Conservation (phyloP, 2,329 filamentous ascomycete genomes). For the Penicillium sp. region DNA sequence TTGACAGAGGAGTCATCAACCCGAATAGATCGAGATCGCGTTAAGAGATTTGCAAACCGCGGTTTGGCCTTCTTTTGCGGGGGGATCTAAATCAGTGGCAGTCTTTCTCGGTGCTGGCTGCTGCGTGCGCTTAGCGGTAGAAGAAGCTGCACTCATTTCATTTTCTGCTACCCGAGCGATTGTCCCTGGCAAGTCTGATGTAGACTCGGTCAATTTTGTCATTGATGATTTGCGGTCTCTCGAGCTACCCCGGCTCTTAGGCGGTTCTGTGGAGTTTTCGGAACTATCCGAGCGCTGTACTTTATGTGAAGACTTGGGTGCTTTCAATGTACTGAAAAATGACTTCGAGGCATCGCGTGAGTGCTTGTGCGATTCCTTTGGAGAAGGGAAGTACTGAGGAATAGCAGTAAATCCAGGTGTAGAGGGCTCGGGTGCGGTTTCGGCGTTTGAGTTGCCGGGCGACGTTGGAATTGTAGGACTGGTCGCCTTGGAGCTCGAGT, state of each 20-base stretch:
- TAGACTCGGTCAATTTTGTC: constrained; percentile 41
- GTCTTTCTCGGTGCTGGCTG: constrained; percentile 25
- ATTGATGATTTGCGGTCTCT: constrained; percentile 41
- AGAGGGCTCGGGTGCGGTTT: constrained; percentile 30
- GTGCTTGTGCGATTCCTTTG: constrained; percentile 42
- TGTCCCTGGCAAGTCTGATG: constrained; percentile 40
- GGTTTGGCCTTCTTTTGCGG: constrained; percentile 43
- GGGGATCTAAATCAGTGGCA: constrained; percentile 27
- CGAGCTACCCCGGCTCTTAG: constrained; percentile 45
- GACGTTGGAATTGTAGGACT: constrained; percentile 31
- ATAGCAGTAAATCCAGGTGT: constrained; percentile 48
- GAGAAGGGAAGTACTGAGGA: constrained; percentile 45
- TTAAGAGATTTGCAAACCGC: constrained; percentile 45
- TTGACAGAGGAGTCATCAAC: constrained; percentile 40
- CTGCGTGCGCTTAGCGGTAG: constrained; percentile 24
- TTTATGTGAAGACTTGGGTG: constrained; percentile 45
- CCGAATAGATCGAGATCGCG: constrained; percentile 46
- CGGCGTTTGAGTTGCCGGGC: constrained; percentile 21
- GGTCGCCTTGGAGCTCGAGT: constrained; percentile 30
- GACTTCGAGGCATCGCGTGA: constrained; percentile 45
- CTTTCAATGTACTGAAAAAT: constrained; percentile 49
- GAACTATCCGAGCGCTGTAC: constrained; percentile 43
- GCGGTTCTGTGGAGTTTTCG: constrained; percentile 35
- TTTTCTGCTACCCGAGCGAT: constrained; percentile 28
- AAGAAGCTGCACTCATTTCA: constrained; percentile 26